phyloP scores from a whole-genome alignment of 306 rosid genomes.

The Sphenostylis stenocarpa region DNA sequence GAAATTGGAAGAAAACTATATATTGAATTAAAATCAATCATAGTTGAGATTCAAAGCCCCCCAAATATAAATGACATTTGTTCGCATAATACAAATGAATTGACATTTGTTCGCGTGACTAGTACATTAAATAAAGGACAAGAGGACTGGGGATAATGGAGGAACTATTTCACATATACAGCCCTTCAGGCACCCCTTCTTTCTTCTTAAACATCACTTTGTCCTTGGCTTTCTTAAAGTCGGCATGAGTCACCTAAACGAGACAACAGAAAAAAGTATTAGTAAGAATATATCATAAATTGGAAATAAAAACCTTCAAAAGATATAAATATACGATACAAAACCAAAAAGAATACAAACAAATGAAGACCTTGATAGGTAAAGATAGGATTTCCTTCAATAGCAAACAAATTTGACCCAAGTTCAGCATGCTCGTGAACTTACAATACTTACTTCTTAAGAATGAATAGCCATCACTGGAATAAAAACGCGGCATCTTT shows the following conservation, averaged over 20 bases:
- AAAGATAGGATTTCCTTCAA: background rate
- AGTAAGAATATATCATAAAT: background rate
- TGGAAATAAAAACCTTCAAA: background rate
- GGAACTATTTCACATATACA: conserved; percentile 70
- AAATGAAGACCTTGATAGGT: background rate
- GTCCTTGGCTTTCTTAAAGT: conserved; percentile 97
- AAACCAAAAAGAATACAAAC: background rate
- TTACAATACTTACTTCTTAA: background rate
- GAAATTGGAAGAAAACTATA: conserved; percentile 1
- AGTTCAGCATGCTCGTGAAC: background rate
- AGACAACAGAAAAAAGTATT: background rate
- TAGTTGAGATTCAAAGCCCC: conserved; percentile 17
- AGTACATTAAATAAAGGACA: background rate
- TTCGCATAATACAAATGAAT: conserved; percentile 15
- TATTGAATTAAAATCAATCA: conserved; percentile 19
- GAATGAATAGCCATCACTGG: background rate
- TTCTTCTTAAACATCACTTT: conserved; percentile 99
- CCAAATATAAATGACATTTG: conserved; percentile 7
- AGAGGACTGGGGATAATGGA: background rate
- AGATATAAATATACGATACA: background rate
- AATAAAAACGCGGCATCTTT: background rate
- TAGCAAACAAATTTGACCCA: background rate
- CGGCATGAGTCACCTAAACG: conserved; percentile 79
- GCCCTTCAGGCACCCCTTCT: conserved; percentile 98
- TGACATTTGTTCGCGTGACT: conserved; percentile 3